Percentiles rank a stretch among this genome's conserved stretches.
Evolutionary conservation across 2,329 filamentous ascomycete species (phyloP).

Genomic region (Cytospora chrysosperma): DNA sequence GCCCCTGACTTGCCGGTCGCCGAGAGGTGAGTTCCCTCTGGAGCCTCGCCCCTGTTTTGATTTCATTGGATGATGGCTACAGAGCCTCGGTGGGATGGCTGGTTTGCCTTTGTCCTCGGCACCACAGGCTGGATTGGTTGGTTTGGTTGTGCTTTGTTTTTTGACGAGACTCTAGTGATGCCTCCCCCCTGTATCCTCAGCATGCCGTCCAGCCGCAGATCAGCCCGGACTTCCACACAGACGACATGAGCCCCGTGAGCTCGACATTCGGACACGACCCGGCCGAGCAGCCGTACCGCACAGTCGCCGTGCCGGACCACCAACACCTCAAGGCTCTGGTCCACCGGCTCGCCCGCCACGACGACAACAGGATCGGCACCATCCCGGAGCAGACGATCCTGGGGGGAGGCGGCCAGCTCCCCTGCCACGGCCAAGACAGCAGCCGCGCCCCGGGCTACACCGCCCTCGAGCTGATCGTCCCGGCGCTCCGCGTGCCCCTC

Average conservation of each 20-base stretch:
- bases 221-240: constrained; percentile 4
- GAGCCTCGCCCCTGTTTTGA: no score
- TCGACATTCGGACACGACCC: not conserved
- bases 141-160: no score
- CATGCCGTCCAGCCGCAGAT: not conserved
- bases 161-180: not conserved
- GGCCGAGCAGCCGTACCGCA: not conserved
- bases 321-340: not conserved
- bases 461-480: not conserved
- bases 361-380: not conserved
- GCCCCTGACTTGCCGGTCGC: constrained; percentile 2
- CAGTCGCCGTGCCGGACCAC: not conserved
- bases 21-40: not conserved
- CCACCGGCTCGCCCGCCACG: not conserved
- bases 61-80: not conserved
- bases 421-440: not conserved
- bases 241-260: not conserved
- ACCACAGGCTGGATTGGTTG: not conserved
- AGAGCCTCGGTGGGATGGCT: not conserved
- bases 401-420: not conserved
- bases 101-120: not conserved
- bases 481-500: not conserved
- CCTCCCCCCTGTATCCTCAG: not conserved
- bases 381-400: not conserved
- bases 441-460: not conserved